phyloP scores from a whole-genome alignment of 495 filamentous ascomycete genomes.

The Trypethelium eluteriae region DNA sequence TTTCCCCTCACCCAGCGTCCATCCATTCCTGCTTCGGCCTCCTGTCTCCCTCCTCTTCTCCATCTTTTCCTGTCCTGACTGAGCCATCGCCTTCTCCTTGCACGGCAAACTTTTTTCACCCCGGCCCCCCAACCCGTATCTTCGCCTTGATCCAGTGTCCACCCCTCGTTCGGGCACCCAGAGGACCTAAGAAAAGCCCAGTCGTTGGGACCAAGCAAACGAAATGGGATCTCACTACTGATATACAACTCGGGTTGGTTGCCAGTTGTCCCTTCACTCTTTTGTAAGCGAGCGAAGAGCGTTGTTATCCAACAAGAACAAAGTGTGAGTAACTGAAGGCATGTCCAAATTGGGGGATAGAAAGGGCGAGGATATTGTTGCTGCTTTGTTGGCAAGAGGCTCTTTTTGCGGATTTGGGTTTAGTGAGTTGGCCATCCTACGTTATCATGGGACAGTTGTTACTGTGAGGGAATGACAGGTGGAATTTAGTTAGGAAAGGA shows the following conservation, averaged over 20 bases:
- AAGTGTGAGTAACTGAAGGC: neutral
- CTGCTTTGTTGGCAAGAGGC: neutral
- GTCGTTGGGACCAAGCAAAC: neutral
- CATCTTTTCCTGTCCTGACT: neutral
- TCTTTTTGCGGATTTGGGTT: neutral
- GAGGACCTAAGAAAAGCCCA: neutral
- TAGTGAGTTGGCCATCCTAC: neutral
- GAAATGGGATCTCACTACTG: neutral
- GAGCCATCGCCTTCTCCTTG: neutral
- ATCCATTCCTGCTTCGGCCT: neutral
- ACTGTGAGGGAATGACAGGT: neutral
- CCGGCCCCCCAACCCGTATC: neutral
- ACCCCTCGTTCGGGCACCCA: neutral
- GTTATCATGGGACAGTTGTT: neutral
- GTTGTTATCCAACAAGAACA: neutral
- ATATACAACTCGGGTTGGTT: neutral
- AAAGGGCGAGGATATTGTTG: neutral
- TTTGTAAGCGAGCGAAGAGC: neutral
- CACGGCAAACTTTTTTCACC: neutral
- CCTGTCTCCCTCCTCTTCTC: neutral
- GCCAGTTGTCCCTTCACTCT: neutral
- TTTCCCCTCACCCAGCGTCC: too few species aligned
- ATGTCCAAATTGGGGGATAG: neutral
- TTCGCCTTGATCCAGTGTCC: neutral
- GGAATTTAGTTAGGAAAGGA: neutral